Evolutionary conservation across 768 basidiomycete species (phyloP).

Genomic region (Tephrocybe sp.): DNA sequence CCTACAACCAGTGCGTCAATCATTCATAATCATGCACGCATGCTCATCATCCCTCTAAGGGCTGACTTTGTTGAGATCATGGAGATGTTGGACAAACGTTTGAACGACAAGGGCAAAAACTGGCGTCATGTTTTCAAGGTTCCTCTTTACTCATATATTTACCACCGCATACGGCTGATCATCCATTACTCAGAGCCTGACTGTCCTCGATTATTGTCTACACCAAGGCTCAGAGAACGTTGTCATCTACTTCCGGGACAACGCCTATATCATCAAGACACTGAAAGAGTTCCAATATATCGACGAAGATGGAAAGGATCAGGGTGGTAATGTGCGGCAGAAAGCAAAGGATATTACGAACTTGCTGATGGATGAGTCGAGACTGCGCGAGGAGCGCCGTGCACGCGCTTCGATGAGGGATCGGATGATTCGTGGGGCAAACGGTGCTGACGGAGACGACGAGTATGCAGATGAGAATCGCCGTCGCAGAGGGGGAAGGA

Average conservation of each 20-base stretch:
- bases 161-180: neutral
- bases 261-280: slow-evolving; percentile 97
- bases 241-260: slow-evolving; percentile 97
- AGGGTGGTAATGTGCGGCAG: slow-evolving; percentile 96
- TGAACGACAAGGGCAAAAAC: slow-evolving; percentile 99
- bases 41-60: slow-evolving; percentile 30
- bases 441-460: slow-evolving; percentile 35
- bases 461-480: slow-evolving; percentile 45
- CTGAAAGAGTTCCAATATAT: slow-evolving; percentile 97
- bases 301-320: slow-evolving; percentile 95
- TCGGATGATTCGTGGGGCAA: slow-evolving; percentile 76
- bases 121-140: slow-evolving; percentile 99
- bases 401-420: slow-evolving; percentile 90
- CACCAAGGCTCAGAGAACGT: slow-evolving; percentile 98
- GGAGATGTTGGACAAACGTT: slow-evolving; percentile 98
- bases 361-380: slow-evolving; percentile 79
- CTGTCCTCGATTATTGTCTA: slow-evolving; percentile 91
- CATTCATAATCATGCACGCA: no score
- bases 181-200: slow-evolving; percentile 60
- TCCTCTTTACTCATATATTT: slow-evolving; percentile 14
- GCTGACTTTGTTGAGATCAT: slow-evolving; percentile 99
- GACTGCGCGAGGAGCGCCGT: slow-evolving; percentile 82
- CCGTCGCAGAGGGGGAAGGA: slow-evolving; percentile 32
- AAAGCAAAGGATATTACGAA: slow-evolving; percentile 99
- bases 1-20: slow-evolving; percentile 93